A percentile compares a stretch with the other conserved stretches of the same genome.
phyloP scores from a whole-genome alignment of 805 yeast species.

The Diddensiella santjacobensis region DNA sequence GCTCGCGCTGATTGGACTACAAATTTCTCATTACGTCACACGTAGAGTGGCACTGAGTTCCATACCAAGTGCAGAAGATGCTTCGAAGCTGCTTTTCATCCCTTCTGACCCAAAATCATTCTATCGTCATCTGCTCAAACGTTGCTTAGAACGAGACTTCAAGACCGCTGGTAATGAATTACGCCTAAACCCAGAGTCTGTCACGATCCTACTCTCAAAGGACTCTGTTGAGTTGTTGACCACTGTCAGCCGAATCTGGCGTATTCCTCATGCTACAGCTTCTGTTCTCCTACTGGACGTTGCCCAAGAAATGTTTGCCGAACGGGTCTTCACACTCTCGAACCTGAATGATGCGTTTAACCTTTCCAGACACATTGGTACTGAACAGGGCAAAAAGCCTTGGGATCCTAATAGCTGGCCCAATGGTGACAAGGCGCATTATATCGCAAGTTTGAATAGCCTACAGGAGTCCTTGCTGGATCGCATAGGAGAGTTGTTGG shows the following conservation, averaged over 20 bases:
- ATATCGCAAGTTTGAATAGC: conserved; percentile 44
- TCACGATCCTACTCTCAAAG: conserved; percentile 38
- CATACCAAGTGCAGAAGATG: conserved; percentile 7
- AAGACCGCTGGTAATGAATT: conserved; percentile 20
- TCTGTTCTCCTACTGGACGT: conserved; percentile 52
- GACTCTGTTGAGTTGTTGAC: conserved; percentile 42
- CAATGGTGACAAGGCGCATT: conserved; percentile 46
- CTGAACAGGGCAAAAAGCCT: conserved; percentile 23
- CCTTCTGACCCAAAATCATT: conserved; percentile 42
- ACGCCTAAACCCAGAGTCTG: conserved; percentile 20
- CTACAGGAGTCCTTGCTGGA: conserved; percentile 47
- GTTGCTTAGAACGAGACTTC: conserved; percentile 44
- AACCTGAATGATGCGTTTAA: conserved; percentile 36
- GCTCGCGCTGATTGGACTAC: conserved; percentile 29
- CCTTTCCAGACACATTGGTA: conserved; percentile 27
- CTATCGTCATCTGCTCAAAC: conserved; percentile 39
- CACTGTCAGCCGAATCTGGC: conserved; percentile 54
- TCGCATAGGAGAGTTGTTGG: conserved; percentile 42
- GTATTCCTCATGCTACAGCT: conserved; percentile 48
- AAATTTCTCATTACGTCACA: conserved; percentile 27
- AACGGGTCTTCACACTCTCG: conserved; percentile 28
- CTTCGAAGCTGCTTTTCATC: conserved; percentile 30
- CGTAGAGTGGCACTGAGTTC: conserved; percentile 1
- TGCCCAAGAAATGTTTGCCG: conserved; percentile 37
- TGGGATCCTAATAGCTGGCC: conserved; percentile 39